These are phyloP conservation scores for Penicillium psychrofluorescens DNA, from an alignment of 495 filamentous ascomycete species.

Conservation along the genomic window DNA sequence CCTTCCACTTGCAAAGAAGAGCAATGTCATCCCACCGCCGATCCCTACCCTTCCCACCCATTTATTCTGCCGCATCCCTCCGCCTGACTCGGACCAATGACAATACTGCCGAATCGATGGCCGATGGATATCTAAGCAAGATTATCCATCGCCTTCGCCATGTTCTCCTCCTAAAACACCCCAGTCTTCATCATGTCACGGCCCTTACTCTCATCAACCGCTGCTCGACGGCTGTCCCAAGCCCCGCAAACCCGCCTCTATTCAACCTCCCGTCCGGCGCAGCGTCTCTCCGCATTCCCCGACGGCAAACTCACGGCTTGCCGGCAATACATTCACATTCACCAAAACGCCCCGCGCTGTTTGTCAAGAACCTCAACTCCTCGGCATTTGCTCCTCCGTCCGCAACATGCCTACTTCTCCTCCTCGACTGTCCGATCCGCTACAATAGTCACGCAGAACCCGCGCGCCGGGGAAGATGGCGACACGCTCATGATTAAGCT, in stretches of 20 bases:
- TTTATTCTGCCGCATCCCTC: slow-evolving; percentile 24
- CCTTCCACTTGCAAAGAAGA: background rate
- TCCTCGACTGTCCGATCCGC: slow-evolving; percentile 22
- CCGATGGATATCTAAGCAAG: slow-evolving; percentile 10
- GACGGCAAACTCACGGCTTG: slow-evolving; percentile 11
- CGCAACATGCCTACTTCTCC: slow-evolving; percentile 22
- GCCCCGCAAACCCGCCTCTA: slow-evolving; percentile 11
- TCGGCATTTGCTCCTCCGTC: slow-evolving; percentile 1
- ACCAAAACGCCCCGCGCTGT: background rate
- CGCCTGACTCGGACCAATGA: slow-evolving; percentile 26
- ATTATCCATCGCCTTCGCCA: background rate
- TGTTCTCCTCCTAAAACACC: no score
- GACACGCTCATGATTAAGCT: slow-evolving; percentile 74
- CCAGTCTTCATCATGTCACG: slow-evolving; percentile 19
- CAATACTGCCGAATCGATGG: slow-evolving; percentile 23
- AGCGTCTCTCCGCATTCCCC: slow-evolving; percentile 31
- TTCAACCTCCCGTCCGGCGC: slow-evolving; percentile 20
- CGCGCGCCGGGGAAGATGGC: slow-evolving; percentile 56
- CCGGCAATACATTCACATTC: background rate
- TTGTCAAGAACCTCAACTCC: background rate
- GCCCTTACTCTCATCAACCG: slow-evolving; percentile 14
- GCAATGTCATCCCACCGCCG: slow-evolving; percentile 9
- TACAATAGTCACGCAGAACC: slow-evolving; percentile 30
- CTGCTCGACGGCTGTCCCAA: slow-evolving; percentile 17
- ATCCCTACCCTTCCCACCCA: slow-evolving; percentile 6